Conservation (phyloP, 108 stramenopile genomes). For the Bacterosira constricta region DNA sequence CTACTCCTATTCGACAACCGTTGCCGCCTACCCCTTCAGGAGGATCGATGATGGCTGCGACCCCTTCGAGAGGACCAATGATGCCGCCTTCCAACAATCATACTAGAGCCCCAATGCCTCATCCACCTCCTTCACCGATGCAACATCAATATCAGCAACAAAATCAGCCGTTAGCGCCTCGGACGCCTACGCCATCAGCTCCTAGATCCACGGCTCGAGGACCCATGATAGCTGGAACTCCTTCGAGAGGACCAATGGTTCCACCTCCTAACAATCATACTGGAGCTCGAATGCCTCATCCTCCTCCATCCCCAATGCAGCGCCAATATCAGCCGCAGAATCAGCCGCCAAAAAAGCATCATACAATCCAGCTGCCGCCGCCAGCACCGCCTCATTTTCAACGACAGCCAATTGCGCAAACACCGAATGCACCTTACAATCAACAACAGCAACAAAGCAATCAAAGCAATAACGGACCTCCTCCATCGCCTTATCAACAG, state of each 20-base stretch:
- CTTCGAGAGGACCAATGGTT: neutral
- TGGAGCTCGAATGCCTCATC: neutral
- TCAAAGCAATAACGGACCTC: neutral
- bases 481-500: neutral
- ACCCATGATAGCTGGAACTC: neutral
- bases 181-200: no score
- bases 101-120: neutral
- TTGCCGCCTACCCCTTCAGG: neutral
- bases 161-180: no score
- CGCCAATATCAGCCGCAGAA: neutral
- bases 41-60: neutral
- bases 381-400: neutral
- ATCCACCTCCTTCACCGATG: neutral
- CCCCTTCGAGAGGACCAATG: neutral
- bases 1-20: neutral
- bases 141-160: no score
- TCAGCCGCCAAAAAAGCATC: neutral
- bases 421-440: neutral
- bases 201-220: no score
- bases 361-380: neutral
- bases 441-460: neutral
- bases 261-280: neutral
- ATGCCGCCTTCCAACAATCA: neutral
- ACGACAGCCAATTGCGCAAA: neutral
- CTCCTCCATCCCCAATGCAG: neutral